Percentiles rank a stretch among this genome's conserved stretches.
These are phyloP conservation scores for Leishmania mexicana DNA, from an alignment of 208 protist species.

Conservation along the genomic window DNA sequence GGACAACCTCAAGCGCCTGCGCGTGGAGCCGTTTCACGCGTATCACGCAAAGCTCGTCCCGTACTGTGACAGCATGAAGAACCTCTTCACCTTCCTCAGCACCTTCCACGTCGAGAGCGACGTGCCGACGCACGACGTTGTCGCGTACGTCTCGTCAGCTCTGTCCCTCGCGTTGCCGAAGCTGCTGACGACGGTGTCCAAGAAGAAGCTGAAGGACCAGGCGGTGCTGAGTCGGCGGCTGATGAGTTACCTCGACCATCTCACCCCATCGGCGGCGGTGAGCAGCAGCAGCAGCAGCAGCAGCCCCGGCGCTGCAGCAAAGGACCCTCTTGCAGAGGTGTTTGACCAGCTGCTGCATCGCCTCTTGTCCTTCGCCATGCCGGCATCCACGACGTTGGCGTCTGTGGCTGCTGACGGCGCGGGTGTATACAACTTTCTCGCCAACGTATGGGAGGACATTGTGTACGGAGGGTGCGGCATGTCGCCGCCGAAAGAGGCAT, in stretches of 20 bases:
- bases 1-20: constrained; percentile 78
- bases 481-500: constrained; percentile 4
- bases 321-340: constrained; percentile 54
- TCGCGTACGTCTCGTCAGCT: constrained; percentile 73
- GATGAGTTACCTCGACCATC: constrained; percentile 71
- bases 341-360: constrained; percentile 71
- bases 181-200: constrained; percentile 66
- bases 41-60: constrained; percentile 72
- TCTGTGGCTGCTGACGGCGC: background rate
- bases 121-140: constrained; percentile 48
- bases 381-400: constrained; percentile 6
- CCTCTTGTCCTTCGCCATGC: constrained; percentile 62
- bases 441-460: constrained; percentile 33
- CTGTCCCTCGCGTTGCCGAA: constrained; percentile 78
- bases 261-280: constrained; percentile 22
- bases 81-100: constrained; percentile 80
- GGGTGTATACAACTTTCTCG: constrained; percentile 27
- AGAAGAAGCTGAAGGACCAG: constrained; percentile 82
- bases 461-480: constrained; percentile 33
- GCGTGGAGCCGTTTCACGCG: constrained; percentile 63
- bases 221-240: constrained; percentile 79
- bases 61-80: constrained; percentile 79
- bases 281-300: background rate
- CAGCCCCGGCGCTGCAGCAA: background rate
- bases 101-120: constrained; percentile 83